phyloP scores from a whole-genome alignment of 176 grass and related monocot genomes.

The Avena atlantica region DNA sequence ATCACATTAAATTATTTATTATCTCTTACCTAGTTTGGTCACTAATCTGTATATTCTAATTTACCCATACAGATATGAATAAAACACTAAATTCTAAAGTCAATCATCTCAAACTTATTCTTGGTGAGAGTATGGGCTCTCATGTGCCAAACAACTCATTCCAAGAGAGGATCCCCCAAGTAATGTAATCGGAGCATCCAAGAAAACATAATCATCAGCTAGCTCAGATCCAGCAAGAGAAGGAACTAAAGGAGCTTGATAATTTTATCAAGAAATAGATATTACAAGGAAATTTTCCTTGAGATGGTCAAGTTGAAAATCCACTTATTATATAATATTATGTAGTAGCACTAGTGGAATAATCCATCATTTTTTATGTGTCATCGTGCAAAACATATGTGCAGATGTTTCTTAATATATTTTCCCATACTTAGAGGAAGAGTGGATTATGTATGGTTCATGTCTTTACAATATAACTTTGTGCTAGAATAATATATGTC shows the following conservation, averaged over 20 bases:
- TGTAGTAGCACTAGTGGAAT: background rate
- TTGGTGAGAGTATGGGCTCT: constrained; percentile 43
- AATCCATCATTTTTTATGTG: background rate
- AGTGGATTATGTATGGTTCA: background rate
- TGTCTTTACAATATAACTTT: background rate
- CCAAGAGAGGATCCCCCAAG: constrained; percentile 30
- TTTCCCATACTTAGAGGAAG: background rate
- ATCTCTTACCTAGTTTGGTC: background rate
- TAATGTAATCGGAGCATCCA: constrained; percentile 48
- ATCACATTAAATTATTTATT: background rate
- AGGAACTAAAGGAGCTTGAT: background rate
- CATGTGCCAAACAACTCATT: constrained; percentile 22
- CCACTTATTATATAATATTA: background rate
- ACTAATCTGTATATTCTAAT: background rate
- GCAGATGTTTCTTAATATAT: background rate
- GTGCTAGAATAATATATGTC: background rate
- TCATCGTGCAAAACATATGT: background rate
- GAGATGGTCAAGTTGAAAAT: background rate
- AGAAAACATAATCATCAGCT: constrained; percentile 42
- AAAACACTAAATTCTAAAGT: constrained; percentile 54
- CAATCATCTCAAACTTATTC: constrained; percentile 43
- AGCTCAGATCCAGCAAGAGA: background rate
- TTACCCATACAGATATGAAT: constrained; percentile 49
- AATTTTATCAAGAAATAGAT: background rate
- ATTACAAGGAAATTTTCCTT: background rate